Base-by-base conservation (phyloP, 768 basidiomycete species). In the Phylloporus sp. region DNA sequence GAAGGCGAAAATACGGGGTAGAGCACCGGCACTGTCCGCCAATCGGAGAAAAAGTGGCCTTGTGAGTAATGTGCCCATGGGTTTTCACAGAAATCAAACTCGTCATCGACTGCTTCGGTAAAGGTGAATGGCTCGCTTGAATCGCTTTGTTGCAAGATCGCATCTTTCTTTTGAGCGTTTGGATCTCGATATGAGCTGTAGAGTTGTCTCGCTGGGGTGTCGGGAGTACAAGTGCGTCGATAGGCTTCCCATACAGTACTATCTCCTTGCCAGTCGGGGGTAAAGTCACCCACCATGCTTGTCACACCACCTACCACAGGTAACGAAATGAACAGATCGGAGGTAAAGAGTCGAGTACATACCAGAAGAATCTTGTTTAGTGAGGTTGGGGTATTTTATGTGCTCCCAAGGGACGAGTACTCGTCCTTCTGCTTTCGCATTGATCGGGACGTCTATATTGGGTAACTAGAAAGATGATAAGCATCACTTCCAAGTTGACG, bases 41-140 rank as follows among this genome's bases (percentile, higher is more conserved):
- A 97, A 69, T 99, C 95, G 16, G 91, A 91, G 80, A 97, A 98
- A 70, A 97, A 97, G 70, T 93, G 94, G 11, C 95, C 94, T 65
- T 98, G 97, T 26, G 79, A 78, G 62, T 88, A 85, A 58, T 87
- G 93, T 18, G 88, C 85, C 72, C 90, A 87, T 0, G 95, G 93
- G 29, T 81, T 74, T 28, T 72, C 62, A 70, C 97, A 99, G 64
- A 88, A 94, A 62, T 95, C 84, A 55, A 82, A 77, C 5, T 75
- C 73, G 46, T 81, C 75, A n/a, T 89, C 83, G 10, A 85, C 83
- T 2, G 70, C 70, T 26, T 71, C 57, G 12, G 74, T 73, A 67
- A 98, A 97, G 0, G 66, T 60, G 61, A 93, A 87, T 53, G 87
- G 83, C 22, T 76, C 68, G 29, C 79, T 80, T 15, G 68, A 45